Percentiles rank a stretch among this genome's conserved stretches.
Evolutionary conservation across 2,329 filamentous ascomycete genomes (phyloP).

Genomic region (Hymenoscyphus infarciens): DNA sequence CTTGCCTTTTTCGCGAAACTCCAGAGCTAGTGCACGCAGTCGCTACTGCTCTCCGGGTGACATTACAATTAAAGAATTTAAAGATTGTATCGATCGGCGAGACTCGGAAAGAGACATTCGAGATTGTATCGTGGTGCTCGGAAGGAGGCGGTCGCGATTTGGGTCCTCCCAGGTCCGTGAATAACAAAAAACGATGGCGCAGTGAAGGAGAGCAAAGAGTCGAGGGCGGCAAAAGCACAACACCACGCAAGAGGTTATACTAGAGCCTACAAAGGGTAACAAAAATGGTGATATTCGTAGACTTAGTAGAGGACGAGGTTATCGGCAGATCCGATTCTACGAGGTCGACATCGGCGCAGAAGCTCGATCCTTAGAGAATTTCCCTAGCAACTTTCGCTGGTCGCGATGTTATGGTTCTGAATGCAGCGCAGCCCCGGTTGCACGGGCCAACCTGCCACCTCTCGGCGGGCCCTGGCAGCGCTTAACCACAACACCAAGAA

Average conservation of each 20-base stretch:
- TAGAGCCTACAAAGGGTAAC: background rate
- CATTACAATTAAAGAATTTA: slow-evolving; percentile 24
- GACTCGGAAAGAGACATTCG: slow-evolving; percentile 9
- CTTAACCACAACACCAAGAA: background rate
- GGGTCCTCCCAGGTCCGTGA: background rate
- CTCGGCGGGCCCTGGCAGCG: background rate
- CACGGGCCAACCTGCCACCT: background rate
- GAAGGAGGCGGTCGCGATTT: background rate
- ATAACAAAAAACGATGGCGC: slow-evolving; percentile 11
- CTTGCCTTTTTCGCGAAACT: background rate
- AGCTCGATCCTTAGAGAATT: background rate
- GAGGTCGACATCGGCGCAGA: background rate
- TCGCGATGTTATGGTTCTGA: slow-evolving; percentile 31
- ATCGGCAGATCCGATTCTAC: background rate
- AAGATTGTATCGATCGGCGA: background rate
- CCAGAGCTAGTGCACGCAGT: slow-evolving; percentile 13
- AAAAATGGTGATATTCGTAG: background rate
- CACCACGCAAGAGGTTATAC: background rate
- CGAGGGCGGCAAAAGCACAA: background rate
- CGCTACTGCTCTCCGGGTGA: slow-evolving; percentile 19
- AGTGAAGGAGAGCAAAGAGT: slow-evolving; percentile 11
- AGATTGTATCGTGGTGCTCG: background rate
- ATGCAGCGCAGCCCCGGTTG: slow-evolving; percentile 18
- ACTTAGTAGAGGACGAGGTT: background rate
- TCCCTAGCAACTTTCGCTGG: background rate